Evolutionary conservation across 345 rosid genomes (phyloP).

Genomic region (Alliaria petiolata): DNA sequence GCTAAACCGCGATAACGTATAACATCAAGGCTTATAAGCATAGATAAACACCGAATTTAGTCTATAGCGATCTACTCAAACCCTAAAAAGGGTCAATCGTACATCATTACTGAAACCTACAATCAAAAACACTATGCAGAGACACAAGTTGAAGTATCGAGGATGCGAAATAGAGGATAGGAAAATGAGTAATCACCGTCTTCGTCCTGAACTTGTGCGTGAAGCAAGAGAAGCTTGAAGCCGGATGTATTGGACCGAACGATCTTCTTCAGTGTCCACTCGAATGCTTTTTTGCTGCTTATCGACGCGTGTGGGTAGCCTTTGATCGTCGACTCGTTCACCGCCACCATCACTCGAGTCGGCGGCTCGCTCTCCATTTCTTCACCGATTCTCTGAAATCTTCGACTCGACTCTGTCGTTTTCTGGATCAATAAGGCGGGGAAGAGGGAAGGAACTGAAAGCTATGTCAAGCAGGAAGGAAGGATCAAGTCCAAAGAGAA

Average conservation of each 20-base stretch:
- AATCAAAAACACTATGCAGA: background rate
- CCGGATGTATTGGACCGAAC: constrained; percentile 70
- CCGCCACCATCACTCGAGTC: constrained; percentile 76
- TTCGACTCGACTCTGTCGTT: background rate
- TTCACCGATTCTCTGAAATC: constrained; percentile 2
- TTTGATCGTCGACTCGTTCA: constrained; percentile 85
- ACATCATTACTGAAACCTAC: background rate
- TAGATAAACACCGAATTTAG: background rate
- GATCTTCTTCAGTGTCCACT: constrained; percentile 87
- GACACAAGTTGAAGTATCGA: background rate
- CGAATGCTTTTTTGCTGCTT: constrained; percentile 88
- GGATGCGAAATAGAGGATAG: background rate
- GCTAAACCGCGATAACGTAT: no score
- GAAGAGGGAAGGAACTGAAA: constrained; percentile 4
- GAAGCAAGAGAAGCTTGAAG: constrained; percentile 89
- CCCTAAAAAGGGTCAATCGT: background rate
- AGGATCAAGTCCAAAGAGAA: background rate
- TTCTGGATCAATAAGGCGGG: constrained; percentile 11
- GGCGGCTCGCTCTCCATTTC: constrained; percentile 53
- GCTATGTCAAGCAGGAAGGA: background rate
- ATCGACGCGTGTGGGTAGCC: constrained; percentile 95
- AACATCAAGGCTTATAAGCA: no score
- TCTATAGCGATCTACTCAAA: background rate
- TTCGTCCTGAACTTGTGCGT: constrained; percentile 94
- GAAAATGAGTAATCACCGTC: constrained; percentile 53